phyloP scores from a whole-genome alignment of 805 yeast genomes.

The Saccharomycopsis sp. region DNA sequence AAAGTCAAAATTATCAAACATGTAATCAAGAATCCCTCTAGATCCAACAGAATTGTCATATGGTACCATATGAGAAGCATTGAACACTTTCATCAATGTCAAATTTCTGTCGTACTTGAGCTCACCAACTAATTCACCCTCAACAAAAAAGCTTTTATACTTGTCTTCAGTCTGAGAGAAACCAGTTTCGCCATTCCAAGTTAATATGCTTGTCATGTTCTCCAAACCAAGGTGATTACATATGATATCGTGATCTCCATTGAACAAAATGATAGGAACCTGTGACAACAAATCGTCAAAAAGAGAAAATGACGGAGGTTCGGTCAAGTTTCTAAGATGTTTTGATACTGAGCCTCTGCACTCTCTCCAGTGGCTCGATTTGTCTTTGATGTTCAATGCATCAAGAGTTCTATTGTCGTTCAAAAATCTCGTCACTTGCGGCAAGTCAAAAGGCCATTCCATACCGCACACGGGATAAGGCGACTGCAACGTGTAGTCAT shows the following conservation, averaged over 20 bases:
- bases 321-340: constrained; percentile 35
- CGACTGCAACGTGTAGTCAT: constrained; percentile 57
- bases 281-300: constrained; percentile 47
- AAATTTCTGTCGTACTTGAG: constrained; percentile 58
- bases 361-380: constrained; percentile 46
- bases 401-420: constrained; percentile 37
- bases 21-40: constrained; percentile 61
- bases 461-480: constrained; percentile 63
- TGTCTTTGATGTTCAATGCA: constrained; percentile 41
- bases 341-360: constrained; percentile 46
- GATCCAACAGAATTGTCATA: constrained; percentile 66
- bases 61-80: constrained; percentile 94
- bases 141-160: constrained; percentile 41
- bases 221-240: constrained; percentile 67
- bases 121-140: constrained; percentile 36
- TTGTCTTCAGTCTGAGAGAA: constrained; percentile 24
- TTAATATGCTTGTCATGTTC: constrained; percentile 43
- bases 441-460: constrained; percentile 64
- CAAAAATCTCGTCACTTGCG: constrained; percentile 44
- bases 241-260: constrained; percentile 66
- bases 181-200: constrained; percentile 37
- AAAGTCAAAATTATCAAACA: neutral
- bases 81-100: constrained; percentile 64
- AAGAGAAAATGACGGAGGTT: constrained; percentile 44
- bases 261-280: constrained; percentile 50